Evolutionary conservation across 2,329 filamentous ascomycete genomes (phyloP).

Genomic region (Xylaria digitata): DNA sequence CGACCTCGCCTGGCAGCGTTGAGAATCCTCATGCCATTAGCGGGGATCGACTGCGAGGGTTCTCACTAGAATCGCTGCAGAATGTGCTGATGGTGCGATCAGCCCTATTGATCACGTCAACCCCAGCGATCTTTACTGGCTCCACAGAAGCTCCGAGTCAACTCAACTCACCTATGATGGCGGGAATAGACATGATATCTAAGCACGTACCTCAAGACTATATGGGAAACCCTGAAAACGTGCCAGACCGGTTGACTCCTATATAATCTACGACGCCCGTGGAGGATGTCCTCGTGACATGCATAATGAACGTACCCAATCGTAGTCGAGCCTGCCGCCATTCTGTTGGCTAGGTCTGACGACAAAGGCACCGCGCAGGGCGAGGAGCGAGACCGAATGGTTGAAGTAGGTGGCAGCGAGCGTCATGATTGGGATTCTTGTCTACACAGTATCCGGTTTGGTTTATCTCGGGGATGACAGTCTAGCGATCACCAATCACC

Average conservation of each 20-base stretch:
- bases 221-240: slow-evolving; percentile 25
- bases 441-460: slow-evolving; percentile 28
- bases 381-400: slow-evolving; percentile 18
- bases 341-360: slow-evolving; percentile 22
- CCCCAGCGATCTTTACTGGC: slow-evolving; percentile 44
- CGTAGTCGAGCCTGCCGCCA: slow-evolving; percentile 20
- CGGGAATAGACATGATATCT: slow-evolving; percentile 15
- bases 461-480: slow-evolving; percentile 22
- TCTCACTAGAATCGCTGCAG: slow-evolving; percentile 33
- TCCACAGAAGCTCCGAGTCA: slow-evolving; percentile 40
- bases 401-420: slow-evolving; percentile 18
- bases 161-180: slow-evolving; percentile 25
- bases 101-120: slow-evolving; percentile 49
- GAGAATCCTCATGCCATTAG: slow-evolving; percentile 16
- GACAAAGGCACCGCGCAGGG: slow-evolving; percentile 21
- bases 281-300: slow-evolving; percentile 6
- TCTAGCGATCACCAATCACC: slow-evolving; percentile 16
- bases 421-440: slow-evolving; percentile 28
- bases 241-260: slow-evolving; percentile 20
- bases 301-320: slow-evolving; percentile 24
- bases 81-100: slow-evolving; percentile 45
- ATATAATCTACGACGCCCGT: slow-evolving; percentile 25
- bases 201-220: slow-evolving; percentile 21
- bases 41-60: slow-evolving; percentile 12
- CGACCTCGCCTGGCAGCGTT: slow-evolving; percentile 3